Evolutionary conservation across 345 rosid species (phyloP), one percentile per base, ranked within the genome.

Genomic region (Turritis glabra): DNA sequence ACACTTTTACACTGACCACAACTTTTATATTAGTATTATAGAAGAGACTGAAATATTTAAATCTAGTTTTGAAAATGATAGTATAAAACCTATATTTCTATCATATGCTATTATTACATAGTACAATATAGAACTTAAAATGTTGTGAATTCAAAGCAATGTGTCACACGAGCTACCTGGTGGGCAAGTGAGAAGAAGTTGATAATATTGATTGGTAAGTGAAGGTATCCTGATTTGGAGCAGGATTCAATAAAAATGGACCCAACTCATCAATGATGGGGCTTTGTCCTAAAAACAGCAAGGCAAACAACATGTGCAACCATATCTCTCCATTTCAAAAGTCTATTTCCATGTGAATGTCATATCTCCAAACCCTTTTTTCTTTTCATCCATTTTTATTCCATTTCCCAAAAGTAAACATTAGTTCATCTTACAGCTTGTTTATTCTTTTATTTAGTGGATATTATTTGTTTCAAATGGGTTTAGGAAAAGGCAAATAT

Each of bases 281-380:
- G 65, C 11, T 62, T 76, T 76, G 80, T 76, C 43, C 75, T 63
- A 6, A 25, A 69, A 62, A 69, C 71, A 76, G 75, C 66, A 63
- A 76, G 71, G 65, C 80, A 76, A 62, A 33, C 66, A 13, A 69
- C 75, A 76, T 76, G 80, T 76, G 75, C 80, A 69, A 69, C 80
- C 80, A 76, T 76, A 67, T 75, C 26, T 68, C 64, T 22, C 22
- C n/a, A 40, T 51, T 52, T 61, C 63, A 14, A 69, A 43, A 46
- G 66, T 18, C 52, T 54, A 23, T 61, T 69, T 69, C 80, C 80
- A 76, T 76, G 80, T 76, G 80, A 63, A 53, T 40, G 75, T 76
- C 75, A 69, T 71, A 76, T 76, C 80, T 75, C 26, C 58, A 30
- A 40, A 41, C 62, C 64, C 32, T 29, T 74, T 18, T 5, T 50